phyloP scores from a whole-genome alignment of 2,329 filamentous ascomycete genomes.

The Cercospora beticola region DNA sequence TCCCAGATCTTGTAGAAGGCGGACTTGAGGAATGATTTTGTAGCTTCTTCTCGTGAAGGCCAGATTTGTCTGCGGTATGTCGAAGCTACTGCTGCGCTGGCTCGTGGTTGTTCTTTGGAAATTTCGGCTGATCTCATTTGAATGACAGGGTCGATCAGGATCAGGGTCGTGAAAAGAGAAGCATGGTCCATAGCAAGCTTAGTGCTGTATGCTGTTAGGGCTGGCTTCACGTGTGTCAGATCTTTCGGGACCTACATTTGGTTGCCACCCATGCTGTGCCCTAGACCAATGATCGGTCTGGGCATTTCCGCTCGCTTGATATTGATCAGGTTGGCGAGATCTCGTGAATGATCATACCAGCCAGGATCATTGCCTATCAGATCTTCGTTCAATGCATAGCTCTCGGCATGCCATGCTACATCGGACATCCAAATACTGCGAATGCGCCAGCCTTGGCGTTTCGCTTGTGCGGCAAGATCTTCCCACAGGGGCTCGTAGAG shows the following conservation, averaged over 20 bases:
- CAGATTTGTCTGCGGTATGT: conserved; percentile 74
- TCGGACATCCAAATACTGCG: conserved; percentile 86
- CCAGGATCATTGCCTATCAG: conserved; percentile 76
- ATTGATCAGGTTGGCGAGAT: conserved; percentile 81
- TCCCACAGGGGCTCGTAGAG: conserved; percentile 33
- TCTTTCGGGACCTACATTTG: conserved; percentile 52
- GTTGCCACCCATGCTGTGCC: conserved; percentile 84
- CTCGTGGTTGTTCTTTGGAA: conserved; percentile 39
- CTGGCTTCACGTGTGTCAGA: background rate
- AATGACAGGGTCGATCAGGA: conserved; percentile 85
- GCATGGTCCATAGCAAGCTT: conserved; percentile 76
- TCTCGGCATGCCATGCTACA: conserved; percentile 75
- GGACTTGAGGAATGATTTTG: conserved; percentile 63
- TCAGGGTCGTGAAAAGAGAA: conserved; percentile 70
- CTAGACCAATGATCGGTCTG: conserved; percentile 77
- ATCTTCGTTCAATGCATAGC: conserved; percentile 71
- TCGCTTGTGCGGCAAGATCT: conserved; percentile 19
- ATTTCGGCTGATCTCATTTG: conserved; percentile 49
- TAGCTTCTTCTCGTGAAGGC: conserved; percentile 73
- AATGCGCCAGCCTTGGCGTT: conserved; percentile 62
- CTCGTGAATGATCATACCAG: conserved; percentile 81
- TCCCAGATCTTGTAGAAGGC: conserved; percentile 85
- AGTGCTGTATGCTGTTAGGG: conserved; percentile 36
- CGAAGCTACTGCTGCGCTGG: conserved; percentile 53
- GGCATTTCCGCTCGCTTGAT: conserved; percentile 75